Percentiles rank a stretch among this genome's conserved stretches.
These are phyloP conservation scores for Sporothrix variecibatus DNA, from an alignment of 2,329 filamentous ascomycete genomes.

Conservation along the genomic window DNA sequence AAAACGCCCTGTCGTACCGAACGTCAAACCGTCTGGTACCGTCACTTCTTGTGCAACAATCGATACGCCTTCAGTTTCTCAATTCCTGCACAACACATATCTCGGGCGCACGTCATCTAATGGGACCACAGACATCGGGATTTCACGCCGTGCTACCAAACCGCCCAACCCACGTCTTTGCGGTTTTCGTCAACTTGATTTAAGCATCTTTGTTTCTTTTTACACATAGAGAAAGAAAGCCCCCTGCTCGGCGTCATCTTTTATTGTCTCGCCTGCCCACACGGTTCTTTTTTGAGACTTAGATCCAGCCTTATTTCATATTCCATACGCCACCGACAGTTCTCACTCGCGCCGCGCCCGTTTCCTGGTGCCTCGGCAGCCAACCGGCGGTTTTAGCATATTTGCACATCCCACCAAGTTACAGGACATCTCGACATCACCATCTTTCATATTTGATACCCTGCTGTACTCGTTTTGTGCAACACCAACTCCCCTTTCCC, in stretches of 20 bases:
- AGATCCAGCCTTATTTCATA: neutral
- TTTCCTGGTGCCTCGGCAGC: neutral
- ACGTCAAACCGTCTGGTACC: neutral
- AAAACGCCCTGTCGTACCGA: neutral
- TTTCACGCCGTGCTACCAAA: neutral
- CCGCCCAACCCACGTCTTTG: neutral
- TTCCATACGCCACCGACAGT: neutral
- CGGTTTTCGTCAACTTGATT: neutral
- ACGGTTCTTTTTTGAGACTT: neutral
- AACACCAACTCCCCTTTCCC: neutral
- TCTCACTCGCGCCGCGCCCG: neutral
- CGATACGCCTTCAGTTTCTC: neutral
- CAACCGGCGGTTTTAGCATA: neutral
- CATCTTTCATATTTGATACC: neutral
- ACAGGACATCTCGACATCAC: neutral
- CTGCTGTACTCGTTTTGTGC: neutral
- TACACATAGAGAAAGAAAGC: neutral
- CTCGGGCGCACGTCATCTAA: slow-evolving; percentile 1
- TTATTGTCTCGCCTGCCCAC: neutral
- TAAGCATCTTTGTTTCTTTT: neutral
- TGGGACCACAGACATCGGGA: neutral
- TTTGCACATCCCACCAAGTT: neutral
- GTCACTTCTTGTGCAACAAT: neutral
- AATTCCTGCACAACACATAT: neutral
- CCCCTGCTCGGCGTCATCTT: neutral